These are phyloP conservation scores for Daedaleopsis nitida DNA, from an alignment of 768 basidiomycete genomes.

Conservation along the genomic window DNA sequence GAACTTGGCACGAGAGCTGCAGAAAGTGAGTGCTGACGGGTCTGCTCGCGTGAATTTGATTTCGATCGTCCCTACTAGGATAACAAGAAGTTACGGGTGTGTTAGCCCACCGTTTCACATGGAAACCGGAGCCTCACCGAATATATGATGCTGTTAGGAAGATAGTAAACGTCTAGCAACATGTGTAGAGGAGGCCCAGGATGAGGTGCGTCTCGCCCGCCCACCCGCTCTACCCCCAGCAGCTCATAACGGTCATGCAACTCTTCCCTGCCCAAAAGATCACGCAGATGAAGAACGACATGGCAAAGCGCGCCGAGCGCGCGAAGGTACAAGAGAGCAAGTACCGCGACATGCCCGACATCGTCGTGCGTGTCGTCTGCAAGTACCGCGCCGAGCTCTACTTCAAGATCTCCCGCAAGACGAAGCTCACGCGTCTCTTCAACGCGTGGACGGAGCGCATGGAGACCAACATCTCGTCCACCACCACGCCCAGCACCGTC, in stretches of 20 bases:
- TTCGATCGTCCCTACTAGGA: slow-evolving; percentile 52
- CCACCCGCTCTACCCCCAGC: neutral
- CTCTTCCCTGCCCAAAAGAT: slow-evolving; percentile 45
- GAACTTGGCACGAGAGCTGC: slow-evolving; percentile 83
- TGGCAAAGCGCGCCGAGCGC: slow-evolving; percentile 78
- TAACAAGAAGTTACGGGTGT: slow-evolving; percentile 84
- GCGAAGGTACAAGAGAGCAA: slow-evolving; percentile 79
- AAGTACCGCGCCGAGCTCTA: slow-evolving; percentile 88
- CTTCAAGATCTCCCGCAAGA: slow-evolving; percentile 92
- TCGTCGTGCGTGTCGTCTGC: slow-evolving; percentile 86
- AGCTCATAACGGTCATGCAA: no score
- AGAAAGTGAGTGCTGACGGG: slow-evolving; percentile 60
- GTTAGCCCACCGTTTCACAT: slow-evolving; percentile 26
- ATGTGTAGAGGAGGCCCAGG: slow-evolving; percentile 85
- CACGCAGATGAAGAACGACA: slow-evolving; percentile 78
- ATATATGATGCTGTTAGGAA: slow-evolving; percentile 49
- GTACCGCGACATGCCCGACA: slow-evolving; percentile 85
- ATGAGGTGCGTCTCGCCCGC: slow-evolving; percentile 54
- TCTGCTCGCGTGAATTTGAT: slow-evolving; percentile 6
- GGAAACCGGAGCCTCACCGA: slow-evolving; percentile 43
- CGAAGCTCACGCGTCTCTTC: slow-evolving; percentile 80
- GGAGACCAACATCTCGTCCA: slow-evolving; percentile 44
- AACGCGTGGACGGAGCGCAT: slow-evolving; percentile 89
- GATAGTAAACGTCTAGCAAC: slow-evolving; percentile 80
- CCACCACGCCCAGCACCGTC: neutral